Evolutionary conservation across 108 stramenopile species (phyloP).

Genomic region (Nitzschia sp.): DNA sequence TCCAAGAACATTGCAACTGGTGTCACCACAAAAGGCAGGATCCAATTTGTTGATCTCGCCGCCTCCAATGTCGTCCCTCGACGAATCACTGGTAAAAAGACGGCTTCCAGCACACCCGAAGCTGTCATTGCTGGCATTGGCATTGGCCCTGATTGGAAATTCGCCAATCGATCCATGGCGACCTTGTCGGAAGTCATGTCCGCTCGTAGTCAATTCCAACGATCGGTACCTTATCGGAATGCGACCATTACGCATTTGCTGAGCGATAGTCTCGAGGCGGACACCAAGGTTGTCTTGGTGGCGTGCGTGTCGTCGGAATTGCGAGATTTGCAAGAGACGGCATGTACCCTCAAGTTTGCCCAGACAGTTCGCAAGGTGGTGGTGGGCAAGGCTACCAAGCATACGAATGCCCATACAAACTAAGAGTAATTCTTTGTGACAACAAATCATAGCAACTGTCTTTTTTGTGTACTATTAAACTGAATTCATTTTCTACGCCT

Average conservation of each 20-base stretch:
- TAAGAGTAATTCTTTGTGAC: too few species aligned
- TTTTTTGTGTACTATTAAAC: too few species aligned
- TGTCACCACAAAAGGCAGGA: constrained; percentile 61
- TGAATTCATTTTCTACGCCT: too few species aligned
- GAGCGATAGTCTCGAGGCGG: constrained; percentile 78
- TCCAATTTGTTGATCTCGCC: constrained; percentile 87
- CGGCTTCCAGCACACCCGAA: constrained; percentile 25
- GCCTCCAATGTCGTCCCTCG: constrained; percentile 56
- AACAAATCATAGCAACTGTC: too few species aligned
- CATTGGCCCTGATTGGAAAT: constrained; percentile 59
- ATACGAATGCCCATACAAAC: constrained; percentile 17
- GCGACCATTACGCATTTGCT: constrained; percentile 85
- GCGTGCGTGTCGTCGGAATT: constrained; percentile 73
- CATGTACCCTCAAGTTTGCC: constrained; percentile 59
- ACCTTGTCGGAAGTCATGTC: constrained; percentile 71
- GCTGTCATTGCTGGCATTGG: constrained; percentile 22
- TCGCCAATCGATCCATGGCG: constrained; percentile 69
- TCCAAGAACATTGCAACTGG: constrained; percentile 82
- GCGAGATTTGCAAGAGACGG: constrained; percentile 59
- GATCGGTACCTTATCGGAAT: constrained; percentile 82
- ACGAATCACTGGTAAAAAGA: constrained; percentile 1
- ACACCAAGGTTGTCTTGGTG: constrained; percentile 79
- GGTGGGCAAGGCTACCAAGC: constrained; percentile 85
- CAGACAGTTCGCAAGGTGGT: constrained; percentile 52
- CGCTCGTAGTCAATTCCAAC: constrained; percentile 71